Percentiles rank a stretch among this genome's conserved stretches.
phyloP scores from a whole-genome alignment of 441 rosid genomes.

The Mallotus japonicus region DNA sequence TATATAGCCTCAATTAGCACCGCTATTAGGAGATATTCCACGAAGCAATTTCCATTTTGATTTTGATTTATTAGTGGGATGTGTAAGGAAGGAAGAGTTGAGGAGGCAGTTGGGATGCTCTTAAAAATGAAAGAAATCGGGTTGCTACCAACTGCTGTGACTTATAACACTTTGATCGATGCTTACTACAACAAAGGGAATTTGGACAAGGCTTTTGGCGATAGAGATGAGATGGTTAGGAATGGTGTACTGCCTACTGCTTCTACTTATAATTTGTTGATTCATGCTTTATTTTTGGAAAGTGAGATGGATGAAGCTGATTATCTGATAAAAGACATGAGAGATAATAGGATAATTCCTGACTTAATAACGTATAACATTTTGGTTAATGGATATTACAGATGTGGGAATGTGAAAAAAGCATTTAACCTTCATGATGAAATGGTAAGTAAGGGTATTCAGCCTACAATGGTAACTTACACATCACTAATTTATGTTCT shows the following conservation, averaged over 20 bases:
- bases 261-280: conserved; percentile 74
- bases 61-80: conserved; percentile 71
- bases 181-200: conserved; percentile 64
- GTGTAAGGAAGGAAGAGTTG: conserved; percentile 72
- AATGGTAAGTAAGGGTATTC: conserved; percentile 60
- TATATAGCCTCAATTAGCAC: no score
- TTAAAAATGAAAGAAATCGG: conserved; percentile 46
- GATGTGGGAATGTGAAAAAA: conserved; percentile 62
- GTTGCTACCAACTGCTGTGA: conserved; percentile 68
- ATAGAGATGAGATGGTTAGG: conserved; percentile 72
- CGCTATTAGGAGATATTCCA: no score
- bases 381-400: conserved; percentile 73
- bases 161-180: conserved; percentile 76
- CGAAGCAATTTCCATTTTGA: conserved; percentile 26
- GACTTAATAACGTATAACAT: conserved; percentile 81
- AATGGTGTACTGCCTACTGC: conserved; percentile 61
- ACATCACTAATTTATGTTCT: conserved; percentile 74
- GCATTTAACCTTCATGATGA: conserved; percentile 72
- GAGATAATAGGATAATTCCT: conserved; percentile 50
- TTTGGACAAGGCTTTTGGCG: conserved; percentile 58
- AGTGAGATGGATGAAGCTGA: conserved; percentile 59
- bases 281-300: conserved; percentile 80
- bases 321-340: conserved; percentile 59
- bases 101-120: conserved; percentile 54
- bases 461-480: conserved; percentile 68